Evolutionary conservation across 2,329 filamentous ascomycete genomes (phyloP).

Genomic region (Sporothrix variecibatus): DNA sequence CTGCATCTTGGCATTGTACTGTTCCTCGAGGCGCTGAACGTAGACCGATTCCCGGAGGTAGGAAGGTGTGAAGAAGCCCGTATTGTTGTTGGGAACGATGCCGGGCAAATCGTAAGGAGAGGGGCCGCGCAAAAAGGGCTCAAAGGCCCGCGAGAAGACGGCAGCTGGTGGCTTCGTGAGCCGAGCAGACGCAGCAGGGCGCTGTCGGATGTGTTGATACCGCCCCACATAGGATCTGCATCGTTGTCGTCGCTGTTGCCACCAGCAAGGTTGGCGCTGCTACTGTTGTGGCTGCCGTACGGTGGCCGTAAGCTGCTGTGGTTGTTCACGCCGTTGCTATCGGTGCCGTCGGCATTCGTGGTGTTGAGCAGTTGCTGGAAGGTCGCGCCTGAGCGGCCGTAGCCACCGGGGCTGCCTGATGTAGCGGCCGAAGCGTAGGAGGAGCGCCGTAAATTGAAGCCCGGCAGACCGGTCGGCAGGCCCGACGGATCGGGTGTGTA

Average conservation of each 20-base stretch:
- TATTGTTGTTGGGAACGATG: conserved; percentile 34
- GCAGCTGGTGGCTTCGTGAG: conserved; percentile 39
- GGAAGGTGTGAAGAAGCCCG: conserved; percentile 76
- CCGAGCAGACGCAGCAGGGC: conserved; percentile 33
- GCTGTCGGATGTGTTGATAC: conserved; percentile 34
- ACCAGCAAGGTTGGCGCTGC: neutral
- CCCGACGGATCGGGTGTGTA: conserved; percentile 38
- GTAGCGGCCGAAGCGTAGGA: conserved; percentile 49
- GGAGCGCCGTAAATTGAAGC: conserved; percentile 41
- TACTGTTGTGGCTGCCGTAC: conserved; percentile 18
- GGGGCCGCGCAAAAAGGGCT: conserved; percentile 46
- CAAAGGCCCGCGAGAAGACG: conserved; percentile 57
- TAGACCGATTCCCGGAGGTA: conserved; percentile 80
- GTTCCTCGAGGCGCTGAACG: conserved; percentile 72
- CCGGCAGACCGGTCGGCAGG: conserved; percentile 33
- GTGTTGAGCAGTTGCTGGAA: conserved; percentile 55
- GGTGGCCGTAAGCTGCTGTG: conserved; percentile 34
- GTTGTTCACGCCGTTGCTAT: conserved; percentile 27
- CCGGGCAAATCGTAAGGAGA: conserved; percentile 32
- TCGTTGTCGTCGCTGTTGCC: conserved; percentile 4
- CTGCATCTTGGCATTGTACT: conserved; percentile 61
- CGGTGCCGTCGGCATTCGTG: conserved; percentile 26
- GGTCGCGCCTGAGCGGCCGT: conserved; percentile 43
- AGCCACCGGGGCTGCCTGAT: conserved; percentile 38
- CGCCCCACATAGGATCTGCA: conserved; percentile 38